These are phyloP conservation scores for Schwanniomyces pseudopolymorphus DNA, from an alignment of 805 yeast genomes.

Conservation along the genomic window DNA sequence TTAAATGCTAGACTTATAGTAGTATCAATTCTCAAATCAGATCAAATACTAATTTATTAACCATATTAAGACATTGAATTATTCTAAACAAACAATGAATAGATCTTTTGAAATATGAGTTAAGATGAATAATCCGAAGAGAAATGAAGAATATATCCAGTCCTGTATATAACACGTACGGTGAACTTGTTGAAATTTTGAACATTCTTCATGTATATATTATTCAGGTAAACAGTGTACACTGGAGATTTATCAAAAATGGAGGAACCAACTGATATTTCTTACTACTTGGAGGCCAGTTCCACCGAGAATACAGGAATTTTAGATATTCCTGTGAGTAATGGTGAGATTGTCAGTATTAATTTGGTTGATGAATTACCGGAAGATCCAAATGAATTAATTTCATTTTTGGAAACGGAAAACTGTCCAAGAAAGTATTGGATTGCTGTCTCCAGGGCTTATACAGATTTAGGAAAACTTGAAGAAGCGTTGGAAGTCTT, in stretches of 20 bases:
- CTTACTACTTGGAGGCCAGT: slow-evolving; percentile 36
- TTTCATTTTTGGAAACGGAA: slow-evolving; percentile 77
- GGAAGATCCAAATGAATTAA: slow-evolving; percentile 83
- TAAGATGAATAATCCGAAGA: no score
- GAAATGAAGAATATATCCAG: background rate
- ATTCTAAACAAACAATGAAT: no score
- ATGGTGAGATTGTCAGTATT: slow-evolving; percentile 80
- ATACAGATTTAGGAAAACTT: slow-evolving; percentile 58
- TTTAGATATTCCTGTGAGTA: slow-evolving; percentile 71
- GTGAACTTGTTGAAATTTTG: slow-evolving; percentile 2
- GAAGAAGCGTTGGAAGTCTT: slow-evolving; percentile 66
- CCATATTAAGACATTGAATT: no score
- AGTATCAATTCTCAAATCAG: background rate
- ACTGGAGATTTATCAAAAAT: slow-evolving; percentile 4
- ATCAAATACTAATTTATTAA: no score
- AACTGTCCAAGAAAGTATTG: slow-evolving; percentile 74
- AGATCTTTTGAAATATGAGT: no score
- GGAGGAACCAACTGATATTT: slow-evolving; percentile 21
- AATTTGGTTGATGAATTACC: slow-evolving; percentile 81
- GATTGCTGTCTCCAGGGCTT: slow-evolving; percentile 81
- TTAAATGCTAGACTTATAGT: background rate
- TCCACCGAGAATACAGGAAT: slow-evolving; percentile 26
- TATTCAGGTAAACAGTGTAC: background rate
- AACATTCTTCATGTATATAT: background rate
- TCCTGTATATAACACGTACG: background rate